A percentile compares a stretch with the other conserved stretches of the same genome.
phyloP scores from a whole-genome alignment of 2,329 filamentous ascomycete species.

The Alternaria atra region DNA sequence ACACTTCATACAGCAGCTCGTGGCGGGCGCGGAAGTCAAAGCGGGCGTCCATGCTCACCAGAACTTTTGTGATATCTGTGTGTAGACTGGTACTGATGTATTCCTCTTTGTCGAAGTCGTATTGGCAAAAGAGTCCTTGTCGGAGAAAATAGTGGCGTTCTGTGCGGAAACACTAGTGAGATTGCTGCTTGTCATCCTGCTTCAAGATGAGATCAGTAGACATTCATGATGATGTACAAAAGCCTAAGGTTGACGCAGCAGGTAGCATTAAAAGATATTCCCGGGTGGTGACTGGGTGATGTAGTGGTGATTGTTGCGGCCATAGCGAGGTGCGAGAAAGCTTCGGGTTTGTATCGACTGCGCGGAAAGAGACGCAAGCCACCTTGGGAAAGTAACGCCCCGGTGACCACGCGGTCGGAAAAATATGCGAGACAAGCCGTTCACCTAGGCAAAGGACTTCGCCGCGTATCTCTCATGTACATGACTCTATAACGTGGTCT shows the following conservation, averaged over 20 bases:
- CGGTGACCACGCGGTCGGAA: background rate
- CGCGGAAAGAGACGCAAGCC: background rate
- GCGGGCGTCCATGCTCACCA: background rate
- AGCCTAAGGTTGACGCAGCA: background rate
- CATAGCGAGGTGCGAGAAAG: background rate
- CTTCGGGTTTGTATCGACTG: background rate
- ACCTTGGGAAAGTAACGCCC: background rate
- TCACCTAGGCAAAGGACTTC: background rate
- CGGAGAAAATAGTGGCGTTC: no score
- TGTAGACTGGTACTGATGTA: background rate
- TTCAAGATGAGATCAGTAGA: background rate
- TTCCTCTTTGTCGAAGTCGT: background rate
- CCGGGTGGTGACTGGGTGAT: background rate
- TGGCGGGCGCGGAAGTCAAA: background rate
- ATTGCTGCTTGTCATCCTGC: no score
- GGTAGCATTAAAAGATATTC: background rate
- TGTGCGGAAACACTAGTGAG: background rate
- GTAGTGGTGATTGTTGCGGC: background rate
- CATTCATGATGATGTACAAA: background rate
- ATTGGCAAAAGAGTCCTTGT: background rate
- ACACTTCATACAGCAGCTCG: background rate
- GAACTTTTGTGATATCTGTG: background rate
- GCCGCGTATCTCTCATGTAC: background rate
- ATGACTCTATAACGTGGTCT: background rate
- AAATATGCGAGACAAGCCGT: background rate